These are phyloP conservation scores for Agrostemma githago DNA, from an alignment of 148 eudicot genomes.

Conservation along the genomic window DNA sequence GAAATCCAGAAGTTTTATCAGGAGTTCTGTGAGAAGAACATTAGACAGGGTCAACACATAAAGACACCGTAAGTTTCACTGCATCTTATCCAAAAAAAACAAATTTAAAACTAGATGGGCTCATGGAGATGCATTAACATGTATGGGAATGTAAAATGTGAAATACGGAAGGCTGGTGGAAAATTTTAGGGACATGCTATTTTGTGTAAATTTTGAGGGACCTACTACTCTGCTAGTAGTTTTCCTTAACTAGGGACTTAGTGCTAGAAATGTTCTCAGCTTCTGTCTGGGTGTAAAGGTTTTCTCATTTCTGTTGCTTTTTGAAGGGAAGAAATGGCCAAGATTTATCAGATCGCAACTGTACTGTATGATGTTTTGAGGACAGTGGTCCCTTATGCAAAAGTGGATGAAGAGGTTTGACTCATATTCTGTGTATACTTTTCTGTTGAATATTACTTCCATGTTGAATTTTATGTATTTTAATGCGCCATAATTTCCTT, in stretches of 20 bases:
- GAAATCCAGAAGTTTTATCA: conserved; percentile 85
- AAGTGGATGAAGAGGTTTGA: conserved; percentile 71
- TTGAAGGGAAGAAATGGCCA: conserved; percentile 93
- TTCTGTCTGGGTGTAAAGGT: not conserved
- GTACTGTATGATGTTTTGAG: conserved; percentile 82
- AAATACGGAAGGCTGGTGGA: conserved; percentile 4
- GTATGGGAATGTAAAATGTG: not conserved
- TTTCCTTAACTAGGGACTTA: conserved; percentile 3
- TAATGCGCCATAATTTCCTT: not conserved
- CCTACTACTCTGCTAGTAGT: not conserved
- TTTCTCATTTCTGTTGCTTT: conserved; percentile 15
- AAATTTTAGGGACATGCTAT: not conserved
- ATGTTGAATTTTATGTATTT: not conserved
- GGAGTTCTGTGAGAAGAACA: conserved; percentile 62
- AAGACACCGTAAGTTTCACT: conserved; percentile 71
- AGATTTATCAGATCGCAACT: conserved; percentile 82
- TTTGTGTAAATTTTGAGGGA: not conserved
- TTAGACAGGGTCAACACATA: conserved; percentile 68
- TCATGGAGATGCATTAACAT: not conserved
- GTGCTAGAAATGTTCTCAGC: not conserved
- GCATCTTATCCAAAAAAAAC: not conserved
- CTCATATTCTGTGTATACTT: conserved; percentile 16
- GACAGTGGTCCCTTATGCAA: conserved; percentile 70
- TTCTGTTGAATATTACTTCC: conserved; percentile 1
- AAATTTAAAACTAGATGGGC: not conserved